Percentiles rank a stretch among this genome's conserved stretches.
These are phyloP conservation scores for Neonectria magnoliae DNA, from an alignment of 2,329 filamentous ascomycete genomes.

Conservation along the genomic window DNA sequence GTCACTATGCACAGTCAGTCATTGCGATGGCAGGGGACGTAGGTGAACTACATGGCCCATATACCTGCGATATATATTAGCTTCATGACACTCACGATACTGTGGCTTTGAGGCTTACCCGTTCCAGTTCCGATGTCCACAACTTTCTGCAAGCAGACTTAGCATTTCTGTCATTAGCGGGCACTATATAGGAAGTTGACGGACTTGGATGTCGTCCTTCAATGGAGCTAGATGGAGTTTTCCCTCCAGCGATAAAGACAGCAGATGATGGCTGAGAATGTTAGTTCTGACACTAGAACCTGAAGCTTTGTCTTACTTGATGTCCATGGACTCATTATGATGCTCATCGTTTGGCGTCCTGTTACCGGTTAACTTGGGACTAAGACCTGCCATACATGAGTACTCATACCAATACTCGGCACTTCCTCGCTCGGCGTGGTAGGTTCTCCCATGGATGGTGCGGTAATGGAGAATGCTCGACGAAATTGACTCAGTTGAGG, in stretches of 20 bases:
- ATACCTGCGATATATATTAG: slow-evolving; percentile 35
- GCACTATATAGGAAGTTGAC: not conserved
- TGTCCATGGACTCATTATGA: slow-evolving; percentile 37
- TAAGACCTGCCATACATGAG: rapidly evolving
- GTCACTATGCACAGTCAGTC: slow-evolving; percentile 53
- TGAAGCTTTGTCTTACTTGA: slow-evolving; percentile 11
- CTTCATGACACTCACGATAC: rapidly evolving
- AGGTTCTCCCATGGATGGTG: slow-evolving; percentile 35
- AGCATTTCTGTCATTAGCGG: slow-evolving; percentile 21
- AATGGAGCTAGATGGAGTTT: slow-evolving; percentile 29
- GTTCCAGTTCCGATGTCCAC: slow-evolving; percentile 66
- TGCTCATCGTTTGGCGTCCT: slow-evolving; percentile 36
- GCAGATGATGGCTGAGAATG: slow-evolving; percentile 15
- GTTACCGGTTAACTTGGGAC: not conserved
- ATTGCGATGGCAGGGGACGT: rapidly evolving
- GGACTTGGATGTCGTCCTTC: slow-evolving; percentile 40
- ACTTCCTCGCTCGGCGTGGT: slow-evolving; percentile 34
- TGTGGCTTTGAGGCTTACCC: slow-evolving; percentile 46
- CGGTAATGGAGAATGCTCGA: slow-evolving; percentile 38
- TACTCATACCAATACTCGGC: slow-evolving; percentile 37
- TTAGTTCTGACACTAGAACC: not conserved
- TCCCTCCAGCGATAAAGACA: slow-evolving; percentile 20
- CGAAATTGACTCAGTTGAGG: slow-evolving; percentile 37
- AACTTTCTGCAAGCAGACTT: slow-evolving; percentile 10
- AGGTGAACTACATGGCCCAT: slow-evolving; percentile 57